Base-by-base conservation (phyloP, 2,329 filamentous ascomycete species). In the Alternaria rosae region DNA sequence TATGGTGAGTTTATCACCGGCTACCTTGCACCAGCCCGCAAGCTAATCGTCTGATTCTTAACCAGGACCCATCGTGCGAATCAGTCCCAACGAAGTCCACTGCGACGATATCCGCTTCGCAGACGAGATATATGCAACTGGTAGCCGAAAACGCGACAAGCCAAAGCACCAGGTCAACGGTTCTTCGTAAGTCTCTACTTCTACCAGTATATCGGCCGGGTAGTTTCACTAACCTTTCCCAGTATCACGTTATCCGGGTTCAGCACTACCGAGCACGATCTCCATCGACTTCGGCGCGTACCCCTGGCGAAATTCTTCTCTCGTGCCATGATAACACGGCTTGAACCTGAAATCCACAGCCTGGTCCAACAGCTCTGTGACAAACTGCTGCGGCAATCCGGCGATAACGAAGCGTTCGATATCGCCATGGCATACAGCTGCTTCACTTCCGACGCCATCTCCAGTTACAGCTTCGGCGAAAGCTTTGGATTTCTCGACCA, bases 301-400 rank as follows among this genome's bases (percentile, higher is more conserved):
- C 73, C 78, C 1, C 42, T 80, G 3, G 74, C 73, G 45, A 76
- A 74, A 7, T 80, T 79, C 70, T 80, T 81, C 64, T 78, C 76
- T 0, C 67, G 66, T n/a, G 53, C 65, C 11, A 73, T 70, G 68
- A 73, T 74, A 12, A 51, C 61, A 10, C 64, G 65, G 12, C 62
- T 74, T 15, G 70, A 74, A 41, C 72, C 72, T 3, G 68, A 71
- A 13, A 59, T 74, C 23, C 66, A 69, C 9, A 47, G 35, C 1
- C 32, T 68, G 5, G 70, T 70, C 12, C 63, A 71, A 13, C 68
- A 71, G 41, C 67, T 76, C 2, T 75, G 72, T 28, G 66, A 71
- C 35, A 73, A 73, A 41, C 58, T 73, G 1, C 70, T 73, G 4
- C 53, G 61, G 11, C 65, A 73, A 35, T 64, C 68, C 0, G 70